These are phyloP conservation scores for Emmonsiellopsis sp. DNA, from an alignment of 2,329 filamentous ascomycete species.

Conservation along the genomic window DNA sequence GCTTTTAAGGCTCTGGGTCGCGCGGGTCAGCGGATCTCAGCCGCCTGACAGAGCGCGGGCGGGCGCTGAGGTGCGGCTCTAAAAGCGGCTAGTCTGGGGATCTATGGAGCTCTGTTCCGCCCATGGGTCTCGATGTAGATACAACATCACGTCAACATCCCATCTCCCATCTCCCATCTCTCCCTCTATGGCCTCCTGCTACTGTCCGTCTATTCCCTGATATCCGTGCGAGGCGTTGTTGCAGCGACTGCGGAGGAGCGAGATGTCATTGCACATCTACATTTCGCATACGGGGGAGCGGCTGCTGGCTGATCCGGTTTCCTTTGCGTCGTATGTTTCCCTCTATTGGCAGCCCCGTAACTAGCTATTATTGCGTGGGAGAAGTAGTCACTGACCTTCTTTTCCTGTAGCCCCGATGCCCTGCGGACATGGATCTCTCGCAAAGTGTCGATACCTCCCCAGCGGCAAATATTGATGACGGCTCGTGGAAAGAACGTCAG, in stretches of 20 bases:
- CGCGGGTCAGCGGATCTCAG: background rate
- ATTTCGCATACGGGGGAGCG: slow-evolving; percentile 88
- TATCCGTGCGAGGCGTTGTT: slow-evolving; percentile 14
- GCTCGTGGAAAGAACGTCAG: slow-evolving; percentile 76
- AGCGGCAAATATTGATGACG: slow-evolving; percentile 82
- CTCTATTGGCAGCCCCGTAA: slow-evolving; percentile 15
- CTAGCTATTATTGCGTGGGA: slow-evolving; percentile 6
- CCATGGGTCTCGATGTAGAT: background rate
- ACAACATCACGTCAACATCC: background rate
- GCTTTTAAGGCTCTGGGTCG: background rate
- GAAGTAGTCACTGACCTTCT: slow-evolving; percentile 14
- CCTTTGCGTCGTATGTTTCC: slow-evolving; percentile 60
- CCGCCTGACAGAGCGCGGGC: background rate
- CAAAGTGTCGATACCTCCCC: slow-evolving; percentile 62
- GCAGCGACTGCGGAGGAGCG: slow-evolving; percentile 27
- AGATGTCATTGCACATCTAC: slow-evolving; percentile 82
- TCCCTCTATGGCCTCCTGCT: background rate
- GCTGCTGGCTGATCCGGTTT: slow-evolving; percentile 66
- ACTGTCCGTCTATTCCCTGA: background rate
- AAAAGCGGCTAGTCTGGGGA: background rate
- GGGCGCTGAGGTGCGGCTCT: background rate
- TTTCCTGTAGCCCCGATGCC: slow-evolving; percentile 60
- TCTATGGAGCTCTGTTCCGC: background rate
- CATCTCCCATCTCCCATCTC: background rate
- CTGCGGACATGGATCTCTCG: slow-evolving; percentile 73